Evolutionary conservation across 2,329 filamentous ascomycete species (phyloP).

Genomic region (Aspergillus sergii): DNA sequence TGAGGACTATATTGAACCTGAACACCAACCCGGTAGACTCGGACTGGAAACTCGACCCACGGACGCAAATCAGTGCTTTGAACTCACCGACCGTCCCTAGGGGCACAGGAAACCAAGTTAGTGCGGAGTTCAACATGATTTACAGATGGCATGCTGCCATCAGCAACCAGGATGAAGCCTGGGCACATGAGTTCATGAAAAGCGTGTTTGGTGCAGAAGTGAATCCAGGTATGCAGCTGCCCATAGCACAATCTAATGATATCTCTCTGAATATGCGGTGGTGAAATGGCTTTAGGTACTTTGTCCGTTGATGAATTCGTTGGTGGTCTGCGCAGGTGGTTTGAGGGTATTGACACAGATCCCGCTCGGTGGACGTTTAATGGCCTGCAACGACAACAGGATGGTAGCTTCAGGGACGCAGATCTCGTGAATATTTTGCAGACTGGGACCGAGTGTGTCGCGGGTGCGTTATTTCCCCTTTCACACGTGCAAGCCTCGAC

Average conservation of each 20-base stretch:
- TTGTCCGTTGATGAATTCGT: conserved; percentile 5
- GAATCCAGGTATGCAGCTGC: background rate
- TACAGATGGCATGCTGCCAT: conserved; percentile 55
- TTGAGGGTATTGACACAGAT: background rate
- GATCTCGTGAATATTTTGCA: conserved; percentile 5
- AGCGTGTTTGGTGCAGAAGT: conserved; percentile 5
- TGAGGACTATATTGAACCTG: conserved; percentile 36
- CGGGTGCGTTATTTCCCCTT: background rate
- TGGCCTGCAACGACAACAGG: background rate
- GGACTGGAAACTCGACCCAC: conserved; percentile 10
- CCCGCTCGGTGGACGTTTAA: conserved; percentile 6
- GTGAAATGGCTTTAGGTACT: background rate
- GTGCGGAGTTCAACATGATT: conserved; percentile 56
- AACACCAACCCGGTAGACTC: conserved; percentile 11
- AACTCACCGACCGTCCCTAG: conserved; percentile 34
- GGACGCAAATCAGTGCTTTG: background rate
- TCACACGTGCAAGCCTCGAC: background rate
- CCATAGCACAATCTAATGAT: background rate
- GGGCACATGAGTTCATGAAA: conserved; percentile 36
- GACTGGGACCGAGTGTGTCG: conserved; percentile 2
- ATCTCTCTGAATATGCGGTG: background rate
- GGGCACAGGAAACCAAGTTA: conserved; percentile 54
- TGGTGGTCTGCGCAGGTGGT: background rate
- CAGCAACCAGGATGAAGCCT: conserved; percentile 48
- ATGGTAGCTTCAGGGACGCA: conserved; percentile 9